These are phyloP conservation scores for Cyclotella kingstonii DNA, from an alignment of 108 stramenopile species.

Conservation along the genomic window DNA sequence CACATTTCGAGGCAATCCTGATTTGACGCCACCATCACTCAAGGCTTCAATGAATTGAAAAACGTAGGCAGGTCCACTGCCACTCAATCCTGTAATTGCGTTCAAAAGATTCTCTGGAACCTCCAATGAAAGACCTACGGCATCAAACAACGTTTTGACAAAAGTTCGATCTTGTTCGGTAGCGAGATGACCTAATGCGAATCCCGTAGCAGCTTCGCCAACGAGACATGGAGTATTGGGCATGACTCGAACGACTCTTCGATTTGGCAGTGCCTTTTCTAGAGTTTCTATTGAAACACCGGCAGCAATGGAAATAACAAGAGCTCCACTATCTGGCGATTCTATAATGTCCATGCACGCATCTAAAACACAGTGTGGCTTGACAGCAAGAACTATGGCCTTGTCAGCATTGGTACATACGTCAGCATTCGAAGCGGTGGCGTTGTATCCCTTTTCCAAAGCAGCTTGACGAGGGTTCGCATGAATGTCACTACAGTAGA, in stretches of 20 bases:
- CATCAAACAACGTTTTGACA: constrained; percentile 69
- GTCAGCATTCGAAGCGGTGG: constrained; percentile 54
- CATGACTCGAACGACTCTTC: constrained; percentile 90
- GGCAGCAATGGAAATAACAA: constrained; percentile 88
- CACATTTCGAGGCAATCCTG: constrained; percentile 84
- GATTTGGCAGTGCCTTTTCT: constrained; percentile 56
- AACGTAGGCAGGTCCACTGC: constrained; percentile 94
- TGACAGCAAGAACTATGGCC: constrained; percentile 81
- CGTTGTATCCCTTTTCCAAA: constrained; percentile 54
- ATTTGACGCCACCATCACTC: constrained; percentile 93
- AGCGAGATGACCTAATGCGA: constrained; percentile 65
- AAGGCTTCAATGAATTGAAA: constrained; percentile 95
- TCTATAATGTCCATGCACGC: constrained; percentile 61
- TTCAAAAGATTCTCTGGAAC: constrained; percentile 76
- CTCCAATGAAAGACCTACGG: constrained; percentile 78
- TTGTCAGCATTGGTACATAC: constrained; percentile 58
- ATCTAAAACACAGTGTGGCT: constrained; percentile 57
- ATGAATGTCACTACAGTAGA: constrained; percentile 65
- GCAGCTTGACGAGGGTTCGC: constrained; percentile 57
- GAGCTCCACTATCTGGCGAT: constrained; percentile 26
- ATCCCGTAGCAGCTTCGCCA: constrained; percentile 84
- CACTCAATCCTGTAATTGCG: constrained; percentile 94
- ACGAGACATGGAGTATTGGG: constrained; percentile 95
- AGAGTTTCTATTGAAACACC: constrained; percentile 72
- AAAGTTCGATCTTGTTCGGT: constrained; percentile 68